Conservation (phyloP, 768 basidiomycete genomes). For the Suillus spraguei region DNA sequence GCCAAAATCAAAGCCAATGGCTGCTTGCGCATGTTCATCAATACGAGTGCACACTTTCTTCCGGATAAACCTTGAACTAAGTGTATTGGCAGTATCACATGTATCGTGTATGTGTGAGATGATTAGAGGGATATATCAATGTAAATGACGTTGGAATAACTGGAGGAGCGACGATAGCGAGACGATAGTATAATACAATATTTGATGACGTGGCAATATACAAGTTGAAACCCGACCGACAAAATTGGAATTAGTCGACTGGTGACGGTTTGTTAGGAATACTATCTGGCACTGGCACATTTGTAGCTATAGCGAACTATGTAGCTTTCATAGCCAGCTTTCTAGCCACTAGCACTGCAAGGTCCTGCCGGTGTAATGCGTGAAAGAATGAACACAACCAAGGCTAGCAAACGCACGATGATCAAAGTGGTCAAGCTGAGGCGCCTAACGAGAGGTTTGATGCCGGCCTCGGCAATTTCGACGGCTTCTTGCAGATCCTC, state of each 20-base stretch:
- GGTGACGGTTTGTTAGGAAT: not conserved
- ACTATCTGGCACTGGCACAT: too few relatives aligned
- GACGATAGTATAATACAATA: not conserved
- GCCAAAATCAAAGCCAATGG: not conserved
- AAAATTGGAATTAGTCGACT: not conserved
- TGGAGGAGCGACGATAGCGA: not conserved
- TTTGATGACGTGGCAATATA: not conserved
- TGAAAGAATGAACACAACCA: conserved; percentile 4
- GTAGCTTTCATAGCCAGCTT: conserved; percentile 3
- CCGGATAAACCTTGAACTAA: not conserved
- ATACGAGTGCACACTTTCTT: not conserved
- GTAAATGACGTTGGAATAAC: not conserved
- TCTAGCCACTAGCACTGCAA: conserved; percentile 22
- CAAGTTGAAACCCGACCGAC: not conserved
- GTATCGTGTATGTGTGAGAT: not conserved
- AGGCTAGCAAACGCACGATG: conserved; percentile 22
- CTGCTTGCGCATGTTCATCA: not conserved
- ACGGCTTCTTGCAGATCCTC: conserved; percentile 12
- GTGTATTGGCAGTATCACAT: not conserved
- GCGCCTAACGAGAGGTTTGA: conserved; percentile 13
- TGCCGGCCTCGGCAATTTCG: conserved; percentile 7
- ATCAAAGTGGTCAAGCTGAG: conserved; percentile 24
- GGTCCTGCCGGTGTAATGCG: conserved; percentile 21
- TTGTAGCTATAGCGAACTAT: not conserved
- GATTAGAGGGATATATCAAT: not conserved